Conservation (phyloP, 2,329 filamentous ascomycete species). For the Ilyonectria destructans region DNA sequence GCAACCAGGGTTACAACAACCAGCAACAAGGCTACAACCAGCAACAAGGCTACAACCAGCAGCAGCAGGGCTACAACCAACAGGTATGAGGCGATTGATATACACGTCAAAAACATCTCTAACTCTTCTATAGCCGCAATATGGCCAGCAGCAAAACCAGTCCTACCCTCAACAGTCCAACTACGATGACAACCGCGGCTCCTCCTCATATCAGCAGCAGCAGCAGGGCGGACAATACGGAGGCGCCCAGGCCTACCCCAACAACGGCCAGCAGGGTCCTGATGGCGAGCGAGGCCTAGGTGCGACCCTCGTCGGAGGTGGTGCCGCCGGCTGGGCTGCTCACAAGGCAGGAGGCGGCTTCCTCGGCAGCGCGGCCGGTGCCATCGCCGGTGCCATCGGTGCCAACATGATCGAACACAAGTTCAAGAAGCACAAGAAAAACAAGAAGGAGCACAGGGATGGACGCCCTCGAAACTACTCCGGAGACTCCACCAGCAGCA, state of each 20-base stretch:
- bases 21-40: slow-evolving; percentile 42
- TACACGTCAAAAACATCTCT: neutral
- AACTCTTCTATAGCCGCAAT: neutral
- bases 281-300: slow-evolving; percentile 66
- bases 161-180: slow-evolving; percentile 41
- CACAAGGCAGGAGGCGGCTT: slow-evolving; percentile 67
- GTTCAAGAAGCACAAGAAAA: slow-evolving; percentile 52
- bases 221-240: slow-evolving; percentile 40
- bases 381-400: slow-evolving; percentile 65
- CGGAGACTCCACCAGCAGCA: slow-evolving; percentile 47
- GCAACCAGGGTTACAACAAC: slow-evolving; percentile 30
- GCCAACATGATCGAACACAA: slow-evolving; percentile 64
- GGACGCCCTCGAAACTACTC: slow-evolving; percentile 38
- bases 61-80: slow-evolving; percentile 5
- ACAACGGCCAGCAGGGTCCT: slow-evolving; percentile 30
- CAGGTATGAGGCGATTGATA: slow-evolving; percentile 17
- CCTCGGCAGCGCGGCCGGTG: slow-evolving; percentile 64
- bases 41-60: slow-evolving; percentile 29
- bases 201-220: slow-evolving; percentile 36
- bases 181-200: slow-evolving; percentile 37
- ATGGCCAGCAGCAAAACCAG: slow-evolving; percentile 31
- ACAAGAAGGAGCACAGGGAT: slow-evolving; percentile 45
- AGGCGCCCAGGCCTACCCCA: slow-evolving; percentile 33
- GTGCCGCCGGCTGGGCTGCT: slow-evolving; percentile 65
- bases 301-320: slow-evolving; percentile 64